These are phyloP conservation scores for Rubus idaeus DNA, from an alignment of 306 rosid species.

Conservation along the genomic window DNA sequence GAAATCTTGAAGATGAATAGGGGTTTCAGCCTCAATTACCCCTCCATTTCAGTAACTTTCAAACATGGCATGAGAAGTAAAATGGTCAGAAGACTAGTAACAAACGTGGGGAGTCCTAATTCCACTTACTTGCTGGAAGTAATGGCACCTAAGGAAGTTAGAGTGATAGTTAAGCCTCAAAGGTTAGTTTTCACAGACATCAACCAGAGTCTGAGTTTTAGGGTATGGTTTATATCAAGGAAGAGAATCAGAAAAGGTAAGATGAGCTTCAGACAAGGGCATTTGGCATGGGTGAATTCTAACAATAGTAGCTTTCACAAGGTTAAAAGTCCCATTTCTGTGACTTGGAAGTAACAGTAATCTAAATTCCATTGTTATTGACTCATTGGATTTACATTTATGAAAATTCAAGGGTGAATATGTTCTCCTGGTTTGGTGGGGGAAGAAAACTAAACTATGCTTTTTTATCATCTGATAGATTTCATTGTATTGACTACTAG, in stretches of 20 bases:
- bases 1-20: conserved; percentile 47
- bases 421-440: neutral
- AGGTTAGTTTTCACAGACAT: conserved; percentile 42
- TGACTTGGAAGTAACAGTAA: conserved; percentile 58
- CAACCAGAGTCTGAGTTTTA: conserved; percentile 63
- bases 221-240: conserved; percentile 59
- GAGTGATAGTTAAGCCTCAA: conserved; percentile 67
- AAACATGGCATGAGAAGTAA: conserved; percentile 45
- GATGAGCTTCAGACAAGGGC: conserved; percentile 51
- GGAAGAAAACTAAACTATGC: neutral
- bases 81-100: conserved; percentile 54
- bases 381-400: conserved; percentile 37
- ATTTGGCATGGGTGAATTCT: conserved; percentile 68
- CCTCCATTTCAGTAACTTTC: conserved; percentile 63
- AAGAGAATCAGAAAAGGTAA: conserved; percentile 34
- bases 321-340: conserved; percentile 86
- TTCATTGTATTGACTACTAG: conserved; percentile 4
- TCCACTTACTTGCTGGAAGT: conserved; percentile 72
- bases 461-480: conserved; percentile 15
- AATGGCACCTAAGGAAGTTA: conserved; percentile 64
- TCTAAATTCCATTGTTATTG: conserved; percentile 20
- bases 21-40: conserved; percentile 87
- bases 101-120: conserved; percentile 70
- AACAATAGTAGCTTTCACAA: conserved; percentile 42
- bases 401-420: conserved; percentile 22